Evolutionary conservation across 176 grass and related monocot species (phyloP).

Genomic region (Elymus sibiricus): DNA sequence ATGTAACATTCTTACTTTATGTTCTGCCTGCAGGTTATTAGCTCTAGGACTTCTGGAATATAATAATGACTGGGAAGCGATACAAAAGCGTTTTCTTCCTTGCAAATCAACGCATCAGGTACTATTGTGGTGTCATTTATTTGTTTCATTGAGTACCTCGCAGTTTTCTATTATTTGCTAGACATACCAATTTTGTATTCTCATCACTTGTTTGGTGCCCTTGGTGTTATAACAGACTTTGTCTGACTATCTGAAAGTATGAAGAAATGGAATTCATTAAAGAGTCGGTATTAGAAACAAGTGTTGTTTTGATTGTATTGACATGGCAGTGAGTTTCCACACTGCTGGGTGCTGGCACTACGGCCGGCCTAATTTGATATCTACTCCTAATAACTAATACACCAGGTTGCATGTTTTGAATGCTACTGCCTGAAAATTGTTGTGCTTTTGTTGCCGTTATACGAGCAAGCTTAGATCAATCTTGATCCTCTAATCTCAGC

Average conservation of each 20-base stretch:
- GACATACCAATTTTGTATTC: slow-evolving; percentile 15
- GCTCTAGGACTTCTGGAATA: slow-evolving; percentile 77
- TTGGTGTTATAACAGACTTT: neutral
- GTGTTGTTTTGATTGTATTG: slow-evolving; percentile 3
- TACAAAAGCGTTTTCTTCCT: slow-evolving; percentile 89
- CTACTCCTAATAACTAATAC: neutral
- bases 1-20: slow-evolving; percentile 11
- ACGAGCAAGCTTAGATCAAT: slow-evolving; percentile 3
- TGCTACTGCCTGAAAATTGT: neutral
- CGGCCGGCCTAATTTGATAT: slow-evolving; percentile 4
- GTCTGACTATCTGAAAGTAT: neutral
- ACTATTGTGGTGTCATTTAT: slow-evolving; percentile 23
- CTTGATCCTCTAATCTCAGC: slow-evolving; percentile 22
- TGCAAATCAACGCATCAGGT: slow-evolving; percentile 93
- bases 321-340: slow-evolving; percentile 14
- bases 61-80: slow-evolving; percentile 86
- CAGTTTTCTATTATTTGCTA: slow-evolving; percentile 17
- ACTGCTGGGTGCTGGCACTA: neutral
- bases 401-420: neutral
- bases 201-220: slow-evolving; percentile 18
- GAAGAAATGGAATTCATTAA: neutral
- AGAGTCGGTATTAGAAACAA: neutral
- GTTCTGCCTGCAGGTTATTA: slow-evolving; percentile 67
- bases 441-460: slow-evolving; percentile 1
- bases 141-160: neutral